A percentile compares a stretch with the other conserved stretches of the same genome.
Conservation (phyloP, 2,329 filamentous ascomycete genomes). For the Setomelanomma holmii region DNA sequence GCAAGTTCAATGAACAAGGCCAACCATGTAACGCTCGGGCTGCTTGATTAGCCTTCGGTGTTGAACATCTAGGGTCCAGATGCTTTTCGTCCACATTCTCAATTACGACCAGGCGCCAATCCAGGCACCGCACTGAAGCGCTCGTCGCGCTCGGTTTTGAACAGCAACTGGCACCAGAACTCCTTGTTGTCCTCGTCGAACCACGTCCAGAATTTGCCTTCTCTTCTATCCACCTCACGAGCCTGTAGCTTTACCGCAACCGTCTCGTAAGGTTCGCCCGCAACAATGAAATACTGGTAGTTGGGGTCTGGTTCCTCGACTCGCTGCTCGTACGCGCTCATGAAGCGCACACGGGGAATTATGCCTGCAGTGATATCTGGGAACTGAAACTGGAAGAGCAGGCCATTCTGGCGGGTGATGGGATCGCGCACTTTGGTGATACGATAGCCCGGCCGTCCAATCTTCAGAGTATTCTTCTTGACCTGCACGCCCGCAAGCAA, state of each 20-base stretch:
- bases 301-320: slow-evolving; percentile 90
- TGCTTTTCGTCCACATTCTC: slow-evolving; percentile 8
- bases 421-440: slow-evolving; percentile 96
- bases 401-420: slow-evolving; percentile 82
- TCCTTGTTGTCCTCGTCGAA: slow-evolving; percentile 96
- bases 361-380: slow-evolving; percentile 83
- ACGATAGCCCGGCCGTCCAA: slow-evolving; percentile 94
- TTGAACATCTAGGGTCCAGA: too few relatives aligned
- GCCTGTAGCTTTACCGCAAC: slow-evolving; percentile 96
- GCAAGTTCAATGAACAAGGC: too few relatives aligned
- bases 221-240: slow-evolving; percentile 86
- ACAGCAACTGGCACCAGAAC: slow-evolving; percentile 97
- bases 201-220: slow-evolving; percentile 90
- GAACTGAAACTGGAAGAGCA: slow-evolving; percentile 96
- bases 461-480: slow-evolving; percentile 89
- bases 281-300: slow-evolving; percentile 93
- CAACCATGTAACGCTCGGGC: too few relatives aligned
- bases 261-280: slow-evolving; percentile 97
- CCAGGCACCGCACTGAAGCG: slow-evolving; percentile 74
- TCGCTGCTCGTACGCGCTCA: slow-evolving; percentile 97
- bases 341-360: slow-evolving; percentile 87
- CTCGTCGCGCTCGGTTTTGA: slow-evolving; percentile 98
- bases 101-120: slow-evolving; percentile 59
- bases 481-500: slow-evolving; percentile 72
- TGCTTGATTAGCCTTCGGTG: too few relatives aligned